Conservation (phyloP, 139 green algal genomes). For the Closterium sp. region DNA sequence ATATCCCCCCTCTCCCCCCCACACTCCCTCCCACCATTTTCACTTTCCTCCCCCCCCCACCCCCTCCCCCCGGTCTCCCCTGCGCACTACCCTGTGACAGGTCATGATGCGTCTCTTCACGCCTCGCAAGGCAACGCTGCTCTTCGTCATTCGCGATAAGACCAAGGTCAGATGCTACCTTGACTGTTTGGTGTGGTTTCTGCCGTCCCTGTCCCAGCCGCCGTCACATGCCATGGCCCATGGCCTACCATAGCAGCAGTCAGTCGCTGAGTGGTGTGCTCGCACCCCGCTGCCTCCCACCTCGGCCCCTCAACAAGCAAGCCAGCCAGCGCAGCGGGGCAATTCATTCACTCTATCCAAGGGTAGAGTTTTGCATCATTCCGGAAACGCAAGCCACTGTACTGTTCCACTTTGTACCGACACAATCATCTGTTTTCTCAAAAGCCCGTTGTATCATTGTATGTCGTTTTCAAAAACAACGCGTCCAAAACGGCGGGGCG, state of each 20-base stretch:
- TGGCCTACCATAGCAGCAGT: neutral
- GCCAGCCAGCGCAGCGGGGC: neutral
- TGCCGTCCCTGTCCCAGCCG: neutral
- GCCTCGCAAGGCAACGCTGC: constrained; percentile 73
- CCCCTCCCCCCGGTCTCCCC: neutral
- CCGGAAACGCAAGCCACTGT: too few relatives aligned
- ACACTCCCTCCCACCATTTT: neutral
- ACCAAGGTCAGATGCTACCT: constrained; percentile 29
- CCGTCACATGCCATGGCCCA: neutral
- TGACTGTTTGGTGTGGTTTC: neutral
- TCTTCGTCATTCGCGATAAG: constrained; percentile 97
- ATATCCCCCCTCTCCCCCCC: too few relatives aligned
- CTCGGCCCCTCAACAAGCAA: neutral
- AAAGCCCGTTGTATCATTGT: too few relatives aligned
- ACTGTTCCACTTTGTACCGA: too few relatives aligned
- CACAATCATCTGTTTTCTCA: too few relatives aligned
- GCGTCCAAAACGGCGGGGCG: too few relatives aligned
- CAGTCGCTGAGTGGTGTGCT: neutral
- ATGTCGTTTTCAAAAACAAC: too few relatives aligned
- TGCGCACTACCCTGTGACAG: constrained; percentile 52
- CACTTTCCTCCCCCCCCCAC: neutral
- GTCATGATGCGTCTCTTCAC: constrained; percentile 98
- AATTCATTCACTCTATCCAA: too few relatives aligned
- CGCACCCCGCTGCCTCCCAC: too few relatives aligned
- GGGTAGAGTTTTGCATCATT: too few relatives aligned